Percentiles rank a stretch among this genome's conserved stretches.
These are phyloP conservation scores for Penstemon davidsonii DNA, from an alignment of 257 asterid genomes.

Conservation along the genomic window DNA sequence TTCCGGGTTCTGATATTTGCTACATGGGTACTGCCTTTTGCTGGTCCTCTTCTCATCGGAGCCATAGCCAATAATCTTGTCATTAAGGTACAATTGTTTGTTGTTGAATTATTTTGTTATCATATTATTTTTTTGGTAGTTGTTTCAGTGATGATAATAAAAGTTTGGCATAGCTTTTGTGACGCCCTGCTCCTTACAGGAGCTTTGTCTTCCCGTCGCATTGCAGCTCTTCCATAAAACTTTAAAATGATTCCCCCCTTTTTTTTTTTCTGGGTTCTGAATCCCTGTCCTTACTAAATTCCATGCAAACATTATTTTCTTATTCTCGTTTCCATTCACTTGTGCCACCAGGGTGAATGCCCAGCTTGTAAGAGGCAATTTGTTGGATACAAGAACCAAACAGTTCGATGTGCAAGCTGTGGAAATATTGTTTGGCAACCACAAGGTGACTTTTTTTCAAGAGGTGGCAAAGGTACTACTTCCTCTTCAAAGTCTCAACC, in stretches of 20 bases:
- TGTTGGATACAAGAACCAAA: constrained; percentile 81
- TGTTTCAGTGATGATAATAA: too few species aligned
- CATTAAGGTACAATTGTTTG: constrained; percentile 59
- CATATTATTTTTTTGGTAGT: too few species aligned
- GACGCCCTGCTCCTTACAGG: too few species aligned
- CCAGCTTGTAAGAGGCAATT: constrained; percentile 90
- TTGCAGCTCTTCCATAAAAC: too few species aligned
- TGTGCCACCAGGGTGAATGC: constrained; percentile 76
- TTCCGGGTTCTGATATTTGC: constrained; percentile 76
- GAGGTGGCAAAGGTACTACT: constrained; percentile 56
- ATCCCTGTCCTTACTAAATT: background rate
- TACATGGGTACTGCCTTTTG: constrained; percentile 90
- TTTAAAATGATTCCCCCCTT: too few species aligned
- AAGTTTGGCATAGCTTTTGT: too few species aligned
- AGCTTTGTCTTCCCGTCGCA: too few species aligned
- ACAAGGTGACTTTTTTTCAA: constrained; percentile 59
- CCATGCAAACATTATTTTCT: too few species aligned
- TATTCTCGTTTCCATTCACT: constrained; percentile 15
- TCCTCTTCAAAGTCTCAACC: constrained; percentile 74
- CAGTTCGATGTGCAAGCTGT: constrained; percentile 79
- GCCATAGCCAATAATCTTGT: constrained; percentile 87
- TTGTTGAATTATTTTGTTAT: background rate
- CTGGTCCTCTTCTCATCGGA: constrained; percentile 92
- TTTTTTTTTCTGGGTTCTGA: background rate
- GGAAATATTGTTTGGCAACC: constrained; percentile 97